Base-by-base conservation (phyloP, 768 basidiomycete genomes). In the Xerocomus brunneocitrinus region DNA sequence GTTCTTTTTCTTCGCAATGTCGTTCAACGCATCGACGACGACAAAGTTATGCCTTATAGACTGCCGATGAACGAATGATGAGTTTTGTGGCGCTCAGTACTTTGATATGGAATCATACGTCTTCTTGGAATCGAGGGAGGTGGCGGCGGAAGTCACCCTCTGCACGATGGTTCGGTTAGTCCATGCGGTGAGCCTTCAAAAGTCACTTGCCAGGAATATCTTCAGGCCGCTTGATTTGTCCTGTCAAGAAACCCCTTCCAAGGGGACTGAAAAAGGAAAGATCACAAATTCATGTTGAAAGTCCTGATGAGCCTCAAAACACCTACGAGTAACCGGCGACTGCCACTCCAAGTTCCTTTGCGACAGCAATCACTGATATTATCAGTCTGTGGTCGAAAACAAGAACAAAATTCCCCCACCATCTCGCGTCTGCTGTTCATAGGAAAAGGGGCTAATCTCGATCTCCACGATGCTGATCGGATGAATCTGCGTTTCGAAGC, bases 381-480 rank as follows among this genome's bases (percentile, higher is more conserved):
- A 24, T 43, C n/a, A 45, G 36, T 16, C 28, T 4, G 4, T 9
- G 8, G 3, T 12, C 30, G 28, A 25, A 24, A n/a, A 30, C 7
- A 19, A 7, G 2, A 48, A 59, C 9, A 13, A 27, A 2, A 22
- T 22, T 4, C 22, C n/a, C 52, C 32, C 16, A 46, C 45, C 45
- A 6, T 52, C 38, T 3, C 39, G 28, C 7, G 38, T 47, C 31
- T 52, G 45, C 13, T 32, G 30, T 35, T 81, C 80, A 48, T 81
- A 82, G 2, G 78, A 73, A 76, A 81, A 85, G 2, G 80, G 76
- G 59, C 81, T 84, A 39, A 84, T 69, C 64, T 89, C 87, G 48
- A 87, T 84, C 64, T 89, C 85, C 8, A 83, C 80, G 14, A 78
- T 73, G 12, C 79, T 73, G 53, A 86, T 76, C 2, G 79, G 81